Conservation (phyloP, 2,329 filamentous ascomycete species). For the Sporothrix inflata region DNA sequence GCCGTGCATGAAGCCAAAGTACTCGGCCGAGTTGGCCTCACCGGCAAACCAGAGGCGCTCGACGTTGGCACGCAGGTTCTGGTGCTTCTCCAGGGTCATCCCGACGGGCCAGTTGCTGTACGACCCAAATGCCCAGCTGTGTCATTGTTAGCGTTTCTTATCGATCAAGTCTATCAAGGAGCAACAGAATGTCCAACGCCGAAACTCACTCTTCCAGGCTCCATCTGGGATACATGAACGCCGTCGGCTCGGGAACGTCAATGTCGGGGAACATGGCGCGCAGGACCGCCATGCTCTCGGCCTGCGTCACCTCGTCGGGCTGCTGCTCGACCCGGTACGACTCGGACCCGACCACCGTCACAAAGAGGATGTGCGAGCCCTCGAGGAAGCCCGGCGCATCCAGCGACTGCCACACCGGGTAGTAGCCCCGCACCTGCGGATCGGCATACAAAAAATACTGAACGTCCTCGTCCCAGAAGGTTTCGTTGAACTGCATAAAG, state of each 20-base stretch:
- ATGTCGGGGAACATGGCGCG: conserved; percentile 23
- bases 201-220: neutral
- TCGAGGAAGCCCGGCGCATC: conserved; percentile 18
- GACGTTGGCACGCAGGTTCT: conserved; percentile 25
- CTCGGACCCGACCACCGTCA: conserved; percentile 1
- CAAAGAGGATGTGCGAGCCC: conserved; percentile 23
- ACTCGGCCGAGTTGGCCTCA: conserved; percentile 27
- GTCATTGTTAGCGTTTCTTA: no score
- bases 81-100: conserved; percentile 24
- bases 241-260: conserved; percentile 2
- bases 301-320: conserved; percentile 1
- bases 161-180: no score
- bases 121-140: conserved; percentile 9
- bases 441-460: conserved; percentile 26
- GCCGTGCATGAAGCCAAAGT: conserved; percentile 25
- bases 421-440: conserved; percentile 16
- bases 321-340: conserved; percentile 24
- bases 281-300: conserved; percentile 19
- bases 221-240: conserved; percentile 21
- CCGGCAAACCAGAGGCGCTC: conserved; percentile 25
- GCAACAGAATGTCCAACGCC: no score
- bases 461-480: conserved; percentile 16
- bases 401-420: conserved; percentile 22
- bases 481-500: conserved; percentile 28
- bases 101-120: conserved; percentile 28